Evolutionary conservation across 257 asterid species (phyloP), one percentile per base, ranked within the genome.

Genomic region (Thymus mandschuricus): DNA sequence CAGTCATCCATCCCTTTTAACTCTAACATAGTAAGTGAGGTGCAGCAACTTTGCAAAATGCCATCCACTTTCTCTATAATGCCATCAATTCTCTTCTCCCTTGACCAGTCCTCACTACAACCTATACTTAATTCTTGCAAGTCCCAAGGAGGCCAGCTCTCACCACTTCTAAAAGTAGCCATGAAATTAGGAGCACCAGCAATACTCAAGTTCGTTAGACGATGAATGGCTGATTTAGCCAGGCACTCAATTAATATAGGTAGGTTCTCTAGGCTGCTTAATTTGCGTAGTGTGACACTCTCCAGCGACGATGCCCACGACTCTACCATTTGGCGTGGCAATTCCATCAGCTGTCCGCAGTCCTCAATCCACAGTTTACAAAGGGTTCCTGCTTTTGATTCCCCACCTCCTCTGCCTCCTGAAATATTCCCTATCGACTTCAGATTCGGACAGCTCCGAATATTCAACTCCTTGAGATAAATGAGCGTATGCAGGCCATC

Each of bases 211-310:
- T 46, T 15, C 3, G 0, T 10, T n/a, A 46, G 52, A 46, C 52
- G n/a, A n/a, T n/a, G 15, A 46, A 4, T 3, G 5, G 40, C 6
- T 43, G 48, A 2, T 9, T 43, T 43, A 0, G 48, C 6, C 6
- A 43, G 48, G 15, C 52, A 48, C 21, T 50, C 56, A 50, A 50
- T 50, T 4, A 50, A 2, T 9, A 50, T 10, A 2, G 29, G 29
- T 50, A 50, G 56, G n/a, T 50, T 50, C 8, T 50, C 1, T 5
- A 50, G 29, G 29, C 56, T 50, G 29, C 56, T 50, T n/a, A 50
- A 5, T 3, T 3, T 9, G 2, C 0, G 2, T 29, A 50, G 3
- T 12, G 0, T 0, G 2, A 50, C 9, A 1, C 0, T 2, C 29
- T 1, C 28, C 8, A 50, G 29, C 8, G 56, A 13, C 9, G 9